Base-by-base conservation (phyloP, 495 filamentous ascomycete genomes). In the Neurospora cerealis region DNA sequence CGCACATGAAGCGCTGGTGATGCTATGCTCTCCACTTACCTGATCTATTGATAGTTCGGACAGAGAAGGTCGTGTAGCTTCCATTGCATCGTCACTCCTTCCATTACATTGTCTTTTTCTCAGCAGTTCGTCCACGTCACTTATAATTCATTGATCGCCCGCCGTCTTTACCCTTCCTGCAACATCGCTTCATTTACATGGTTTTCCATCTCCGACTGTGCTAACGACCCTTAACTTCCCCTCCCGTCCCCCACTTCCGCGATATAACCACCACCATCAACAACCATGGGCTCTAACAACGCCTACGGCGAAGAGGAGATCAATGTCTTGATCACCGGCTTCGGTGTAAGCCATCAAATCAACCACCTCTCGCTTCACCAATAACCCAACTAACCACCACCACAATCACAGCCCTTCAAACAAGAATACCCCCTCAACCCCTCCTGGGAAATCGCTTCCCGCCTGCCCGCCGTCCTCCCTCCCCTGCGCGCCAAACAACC, bases 271-370 rank as follows among this genome's bases (percentile, higher is more conserved):
- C 6, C 48, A 48, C 32, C 44, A 28, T 28, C 44, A 36, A 38
- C 37, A 69, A 75, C 48, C 39, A 85, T 85, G 83, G 83, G 83
- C 66, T 85, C 83, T n/a, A 75, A 78, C 19, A 76, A 73, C 70
- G 40, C 66, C 46, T 76, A 76, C 66, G 73, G 66, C 40, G 69
- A 83, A 48, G 81, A 87, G 40, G 88, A 91, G 77, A 80, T 93
- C 76, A 91, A 85, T 28, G 89, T 94, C 48, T 80, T 93, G 60
- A 86, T 94, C 73, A 93, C 91, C 19, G 92, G 92, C 39, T 94
- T 93, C 76, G 89, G 87, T 48, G 92, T 93, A 85, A 80, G 89
- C 84, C 48, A 19, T 38, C 32, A 1, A 71, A 3, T 6, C 39
- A 21, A 62, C 66, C 36, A 39, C 40, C 38, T 48, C 24, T 32